Base-by-base conservation (phyloP, 2,329 filamentous ascomycete species). In the Beauveria brongniartii region DNA sequence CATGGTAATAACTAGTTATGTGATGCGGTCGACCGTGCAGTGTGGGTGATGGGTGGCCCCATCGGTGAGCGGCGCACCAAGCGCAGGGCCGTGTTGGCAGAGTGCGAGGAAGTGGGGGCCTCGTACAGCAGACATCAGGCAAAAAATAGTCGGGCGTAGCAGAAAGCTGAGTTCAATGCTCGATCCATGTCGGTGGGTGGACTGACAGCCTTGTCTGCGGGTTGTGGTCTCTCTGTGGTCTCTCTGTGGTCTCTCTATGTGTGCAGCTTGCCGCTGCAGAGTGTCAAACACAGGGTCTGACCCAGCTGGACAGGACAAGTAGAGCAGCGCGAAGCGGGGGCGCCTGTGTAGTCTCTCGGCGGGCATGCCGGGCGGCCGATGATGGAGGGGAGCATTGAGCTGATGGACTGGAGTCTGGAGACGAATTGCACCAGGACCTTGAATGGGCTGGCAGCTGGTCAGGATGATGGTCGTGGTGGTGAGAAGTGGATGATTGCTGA, bases 361-460 rank as follows among this genome's bases (percentile, higher is more conserved):
- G 56, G 56, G 8, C 47, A 53, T 52, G 48, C 48, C 56, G 56
- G 20, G 40, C n/a, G 40, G 56, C 37, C 40, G 48, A 59, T 44
- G 40, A 44, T 44, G 47, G 47, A 53, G 37, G 56, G 47, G 40
- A 12, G 3, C 28, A 57, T 57, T 57, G 34, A 37, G 55, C 56
- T 46, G 20, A 26, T 57, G 46, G 34, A 47, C 56, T 46, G 20
- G 24, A 16, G 56, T 12, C 7, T 37, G 20, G 37, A 9, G 56
- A 24, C 7, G n/a, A 7, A 43, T 12, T 24, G 9, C 16, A 28
- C 8, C 20, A 24, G 52, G 34, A 12, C 8, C 9, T 40, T 12
- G 43, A 16, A 16, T 43, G 52, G 26, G 26, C n/a, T 43, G 52
- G 14, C 28, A 30, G 28, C 30, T 34, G 10, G 30, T 53, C 14